Conservation (phyloP, 768 basidiomycete genomes). For the Aureoboletus auriporus region DNA sequence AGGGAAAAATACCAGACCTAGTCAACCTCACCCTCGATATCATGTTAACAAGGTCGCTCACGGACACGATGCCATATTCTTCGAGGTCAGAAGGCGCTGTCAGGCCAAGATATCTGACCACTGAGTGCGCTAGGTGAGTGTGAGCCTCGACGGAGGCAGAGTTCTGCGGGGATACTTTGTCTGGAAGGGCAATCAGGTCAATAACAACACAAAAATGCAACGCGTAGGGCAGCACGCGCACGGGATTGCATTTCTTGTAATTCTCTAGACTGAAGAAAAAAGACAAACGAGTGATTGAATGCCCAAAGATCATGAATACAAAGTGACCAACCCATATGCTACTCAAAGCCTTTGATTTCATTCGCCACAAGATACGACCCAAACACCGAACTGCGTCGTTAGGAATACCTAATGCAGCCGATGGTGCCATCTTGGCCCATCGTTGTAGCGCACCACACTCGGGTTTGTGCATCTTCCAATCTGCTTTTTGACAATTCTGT, state of each 20-base stretch:
- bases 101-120: conserved; percentile 67
- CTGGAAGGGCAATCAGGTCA: conserved; percentile 32
- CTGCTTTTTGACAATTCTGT: conserved; percentile 65
- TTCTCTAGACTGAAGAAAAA: conserved; percentile 47
- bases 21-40: conserved; percentile 58
- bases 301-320: not conserved
- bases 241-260: conserved; percentile 74
- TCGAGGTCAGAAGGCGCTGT: conserved; percentile 55
- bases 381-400: conserved; percentile 79
- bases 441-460: conserved; percentile 72
- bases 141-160: conserved; percentile 50
- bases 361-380: conserved; percentile 68
- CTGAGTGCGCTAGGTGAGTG: conserved; percentile 67
- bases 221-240: conserved; percentile 33
- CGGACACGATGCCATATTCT: conserved; percentile 51
- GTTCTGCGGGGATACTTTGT: conserved; percentile 50
- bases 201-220: not conserved
- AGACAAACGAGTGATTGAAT: not conserved
- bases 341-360: conserved; percentile 48
- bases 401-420: conserved; percentile 48
- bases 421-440: conserved; percentile 52
- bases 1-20: not conserved
- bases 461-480: conserved; percentile 71
- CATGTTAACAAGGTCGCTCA: conserved; percentile 62
- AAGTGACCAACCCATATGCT: conserved; percentile 53